Base-by-base conservation (phyloP, 495 filamentous ascomycete genomes). In the Pyrenula massariospora region DNA sequence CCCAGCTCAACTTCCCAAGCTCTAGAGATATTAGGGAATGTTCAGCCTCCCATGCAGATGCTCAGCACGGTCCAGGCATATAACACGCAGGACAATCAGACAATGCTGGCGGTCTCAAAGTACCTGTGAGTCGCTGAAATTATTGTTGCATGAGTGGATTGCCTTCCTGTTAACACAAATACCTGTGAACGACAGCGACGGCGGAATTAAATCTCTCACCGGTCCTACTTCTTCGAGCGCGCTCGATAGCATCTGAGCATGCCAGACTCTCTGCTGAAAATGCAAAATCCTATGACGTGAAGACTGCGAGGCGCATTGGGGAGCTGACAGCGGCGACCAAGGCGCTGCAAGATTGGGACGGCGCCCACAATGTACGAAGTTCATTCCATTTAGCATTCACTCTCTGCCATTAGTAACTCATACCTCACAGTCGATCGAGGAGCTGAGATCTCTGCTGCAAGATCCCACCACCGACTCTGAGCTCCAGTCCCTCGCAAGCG, bases 241-340 rank as follows among this genome's bases (percentile, higher is more conserved):
- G 82, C 52, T 68, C 78, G 24, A 66, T 90, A 31, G 78, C 82
- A 24, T 63, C 68, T 25, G 86, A 94, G 62, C 87, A 94, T 69
- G 70, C 82, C n/a, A 70, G 71, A 3, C 73, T 88, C 20, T 77
- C 79, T 0, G 66, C 81, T 23, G 74, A 78, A 62, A 65, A 87
- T 24, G 65, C 71, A 49, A 67, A 76, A 42, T 73, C 79, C 54
- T 98, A 91, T 65, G 87, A 95, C 64, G 65, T 78, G 0, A 81
- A 80, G 58, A 73, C 78, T 2, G 88, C 90, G 2, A 93, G 88
- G 70, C 81, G 86, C 58, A 72, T 84, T 1, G 91, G 92, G 50
- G 88, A 95, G 66, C 69, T 94, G 48, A 76, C 81, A 24, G 69
- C 75, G n/a, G 79, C 95, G 10, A 78, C 82, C 25, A 66, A 71